Evolutionary conservation across 441 rosid species (phyloP), one percentile per base, ranked within the genome.

Genomic region (Manihot esculenta): DNA sequence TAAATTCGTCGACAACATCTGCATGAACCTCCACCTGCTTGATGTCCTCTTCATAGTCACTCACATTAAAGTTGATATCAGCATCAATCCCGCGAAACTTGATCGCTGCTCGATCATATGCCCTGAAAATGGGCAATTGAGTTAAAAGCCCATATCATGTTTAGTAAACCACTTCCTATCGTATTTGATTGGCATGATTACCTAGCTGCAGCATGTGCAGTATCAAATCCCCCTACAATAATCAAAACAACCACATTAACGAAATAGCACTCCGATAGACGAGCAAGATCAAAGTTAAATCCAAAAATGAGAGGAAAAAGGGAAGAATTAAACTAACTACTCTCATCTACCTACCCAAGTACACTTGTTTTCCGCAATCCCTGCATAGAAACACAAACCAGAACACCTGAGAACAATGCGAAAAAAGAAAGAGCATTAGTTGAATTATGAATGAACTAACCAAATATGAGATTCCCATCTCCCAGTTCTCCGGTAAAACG

Each of bases 381-480:
- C 99, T 92, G 83, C 79, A 84, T 21, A 61, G 50, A 41, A 61
- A 21, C 18, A 23, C 49, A 45, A 27, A 48, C 51, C 26, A 64
- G 71, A 41, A 33, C 18, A 57, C 27, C 1, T 10, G 59, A 69
- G 27, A 21, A 26, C 74, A 56, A 7, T 24, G 20, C 23, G 58
- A 35, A 68, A 38, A 30, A 51, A 54, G 14, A 62, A 45, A 48
- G 24, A 60, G 51, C 26, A 57, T 35, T 14, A 57, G 10, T 18
- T 3, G 14, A 59, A 27, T 30, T 3, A 44, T 10, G 14, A 50
- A 18, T 8, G 6, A 10, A 66, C 77, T 42, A 55, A 94, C 99
- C 99, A 94, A 64, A 94, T 92, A 79, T 94, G 97, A 4, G 97
- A 94, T 60, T 94, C 99, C 99, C 97, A 94, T 80, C 99, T 70